Evolutionary conservation across 2,329 filamentous ascomycete species (phyloP).

Genomic region (Pseudocercospora ulei): DNA sequence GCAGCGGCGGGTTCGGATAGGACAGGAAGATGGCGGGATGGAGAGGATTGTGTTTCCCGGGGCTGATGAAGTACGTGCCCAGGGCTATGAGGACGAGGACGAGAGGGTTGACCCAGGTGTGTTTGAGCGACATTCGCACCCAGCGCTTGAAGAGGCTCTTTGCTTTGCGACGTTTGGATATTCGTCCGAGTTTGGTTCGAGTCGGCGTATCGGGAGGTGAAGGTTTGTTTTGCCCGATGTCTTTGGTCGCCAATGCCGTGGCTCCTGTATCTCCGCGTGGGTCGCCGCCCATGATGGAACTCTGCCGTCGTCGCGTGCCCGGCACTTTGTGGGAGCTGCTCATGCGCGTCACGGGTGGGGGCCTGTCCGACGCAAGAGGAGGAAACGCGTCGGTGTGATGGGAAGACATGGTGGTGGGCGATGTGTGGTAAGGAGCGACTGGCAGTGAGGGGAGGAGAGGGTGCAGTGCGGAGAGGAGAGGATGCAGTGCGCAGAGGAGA

Average conservation of each 20-base stretch:
- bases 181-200: conserved; percentile 26
- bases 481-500: too few relatives aligned
- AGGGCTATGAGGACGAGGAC: conserved; percentile 56
- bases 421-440: conserved; percentile 21
- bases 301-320: conserved; percentile 25
- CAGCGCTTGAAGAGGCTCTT: conserved; percentile 40
- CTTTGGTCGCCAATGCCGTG: conserved; percentile 42
- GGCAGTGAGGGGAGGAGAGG: conserved; percentile 6
- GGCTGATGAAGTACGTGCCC: conserved; percentile 62
- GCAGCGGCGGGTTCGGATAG: conserved; percentile 52
- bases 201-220: conserved; percentile 14
- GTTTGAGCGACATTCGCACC: conserved; percentile 41
- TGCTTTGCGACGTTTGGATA: conserved; percentile 42
- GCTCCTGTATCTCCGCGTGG: conserved; percentile 46
- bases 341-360: conserved; percentile 13
- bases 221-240: conserved; percentile 9
- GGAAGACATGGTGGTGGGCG: conserved; percentile 13
- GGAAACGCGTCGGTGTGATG: conserved; percentile 19
- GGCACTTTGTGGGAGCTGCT: conserved; percentile 15
- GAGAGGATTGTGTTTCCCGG: conserved; percentile 66
- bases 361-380: conserved; percentile 11
- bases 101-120: conserved; percentile 60
- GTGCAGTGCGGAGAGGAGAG: too few relatives aligned
- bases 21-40: conserved; percentile 80
- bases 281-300: conserved; percentile 43